Evolutionary conservation across 257 asterid species (phyloP), one percentile per base, ranked within the genome.

Genomic region (Euphrasia confusa): DNA sequence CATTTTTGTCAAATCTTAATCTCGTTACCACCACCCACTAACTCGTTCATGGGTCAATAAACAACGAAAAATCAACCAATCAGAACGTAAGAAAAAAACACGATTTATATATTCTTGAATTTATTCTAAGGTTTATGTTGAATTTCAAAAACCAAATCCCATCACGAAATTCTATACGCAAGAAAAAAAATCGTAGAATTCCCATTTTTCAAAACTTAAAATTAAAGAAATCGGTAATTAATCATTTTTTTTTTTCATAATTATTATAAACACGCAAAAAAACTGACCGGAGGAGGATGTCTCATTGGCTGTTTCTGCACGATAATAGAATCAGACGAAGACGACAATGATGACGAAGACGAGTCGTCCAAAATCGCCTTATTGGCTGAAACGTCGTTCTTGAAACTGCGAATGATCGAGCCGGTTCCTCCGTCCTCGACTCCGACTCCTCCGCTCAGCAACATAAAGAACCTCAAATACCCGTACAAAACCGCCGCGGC

Each of bases 251-350:
- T 21, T 21, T 21, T 21, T 21, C 24, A 21, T 21, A 21, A 21
- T 30, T 30, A 30, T 30, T 30, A 18, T 53, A 53, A 15, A 3
- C 10, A 42, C 13, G 18, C 3, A 7, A 54, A 54, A 7, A 21
- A 55, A 71, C 80, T 76, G 61, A 83, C 90, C 74, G 84, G 80
- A 21, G 84, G 80, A 21, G 68, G 18, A 58, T 74, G 74, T 54
- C 60, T 72, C 78, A 61, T 57, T 71, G 40, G 76, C 61, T 76
- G 85, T 10, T 64, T 62, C 49, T 40, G 66, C 39, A 44, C 60
- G 10, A 14, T 71, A 37, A 13, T 15, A 26, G 77, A 73, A 28
- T 4, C 9, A 9, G 39, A 54, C 28, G 24, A 21, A 21, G 37
- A 24, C 12, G 37, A 39, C 10, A 30, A 30, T 30, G 27, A 49